Conservation (phyloP, 75 land plant genomes). For the Pseudotsuga menziesii region DNA sequence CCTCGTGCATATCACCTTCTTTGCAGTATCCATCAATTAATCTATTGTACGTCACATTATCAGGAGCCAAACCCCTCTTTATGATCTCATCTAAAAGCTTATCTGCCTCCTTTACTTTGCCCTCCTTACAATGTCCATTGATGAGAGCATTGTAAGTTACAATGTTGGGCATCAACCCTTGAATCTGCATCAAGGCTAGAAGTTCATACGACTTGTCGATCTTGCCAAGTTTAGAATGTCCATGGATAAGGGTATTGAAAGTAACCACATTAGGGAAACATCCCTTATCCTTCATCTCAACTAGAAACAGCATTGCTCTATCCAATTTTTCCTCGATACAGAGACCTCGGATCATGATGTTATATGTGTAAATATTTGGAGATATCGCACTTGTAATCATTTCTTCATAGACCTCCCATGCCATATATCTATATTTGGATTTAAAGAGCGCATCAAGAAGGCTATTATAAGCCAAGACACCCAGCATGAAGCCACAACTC, state of each 20-base stretch:
- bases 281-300: slow-evolving; percentile 50
- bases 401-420: slow-evolving; percentile 20
- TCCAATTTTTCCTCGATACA: slow-evolving; percentile 32
- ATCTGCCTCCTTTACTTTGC: slow-evolving; percentile 45
- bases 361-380: slow-evolving; percentile 59
- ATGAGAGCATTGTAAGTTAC: slow-evolving; percentile 62
- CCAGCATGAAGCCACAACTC: slow-evolving; percentile 37
- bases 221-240: slow-evolving; percentile 42
- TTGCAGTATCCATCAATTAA: slow-evolving; percentile 65
- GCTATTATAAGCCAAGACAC: slow-evolving; percentile 51
- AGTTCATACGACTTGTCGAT: slow-evolving; percentile 42
- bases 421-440: background rate
- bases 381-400: slow-evolving; percentile 27
- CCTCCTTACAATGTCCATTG: slow-evolving; percentile 58
- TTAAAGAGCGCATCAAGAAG: slow-evolving; percentile 40
- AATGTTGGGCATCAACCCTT: slow-evolving; percentile 45
- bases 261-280: slow-evolving; percentile 69
- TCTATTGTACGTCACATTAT: slow-evolving; percentile 60
- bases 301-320: slow-evolving; percentile 35
- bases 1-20: slow-evolving; percentile 57
- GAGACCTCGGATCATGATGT: slow-evolving; percentile 65
- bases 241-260: slow-evolving; percentile 57
- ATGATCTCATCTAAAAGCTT: slow-evolving; percentile 42
- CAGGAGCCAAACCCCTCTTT: slow-evolving; percentile 45
- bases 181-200: slow-evolving; percentile 27